Conservation (phyloP, 352 stramenopile genomes). For the Phytophthora sojae region DNA sequence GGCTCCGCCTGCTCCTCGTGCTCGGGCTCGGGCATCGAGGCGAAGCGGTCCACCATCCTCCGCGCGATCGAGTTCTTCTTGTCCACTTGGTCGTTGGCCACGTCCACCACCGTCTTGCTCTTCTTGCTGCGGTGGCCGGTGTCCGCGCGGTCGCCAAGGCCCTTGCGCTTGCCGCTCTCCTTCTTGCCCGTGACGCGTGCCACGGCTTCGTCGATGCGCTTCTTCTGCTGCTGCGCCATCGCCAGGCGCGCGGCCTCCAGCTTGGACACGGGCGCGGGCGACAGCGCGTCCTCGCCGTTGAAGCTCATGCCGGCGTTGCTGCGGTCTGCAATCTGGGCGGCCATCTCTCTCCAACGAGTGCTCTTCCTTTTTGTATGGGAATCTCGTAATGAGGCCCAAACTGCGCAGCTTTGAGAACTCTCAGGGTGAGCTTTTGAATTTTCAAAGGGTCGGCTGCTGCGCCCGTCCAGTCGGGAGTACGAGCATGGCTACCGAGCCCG, state of each 20-base stretch:
- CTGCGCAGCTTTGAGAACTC: conserved; percentile 16
- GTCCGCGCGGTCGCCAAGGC: conserved; percentile 50
- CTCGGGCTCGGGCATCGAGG: conserved; percentile 46
- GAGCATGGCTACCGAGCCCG: neutral
- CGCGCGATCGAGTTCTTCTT: conserved; percentile 53
- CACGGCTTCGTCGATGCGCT: conserved; percentile 68
- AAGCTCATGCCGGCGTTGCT: conserved; percentile 42
- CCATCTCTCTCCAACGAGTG: conserved; percentile 42
- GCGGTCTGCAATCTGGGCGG: conserved; percentile 64
- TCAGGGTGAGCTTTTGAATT: conserved; percentile 37
- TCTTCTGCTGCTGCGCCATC: conserved; percentile 70
- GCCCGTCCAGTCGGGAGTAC: conserved; percentile 2
- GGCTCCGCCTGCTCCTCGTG: conserved; percentile 32
- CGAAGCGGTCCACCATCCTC: conserved; percentile 52
- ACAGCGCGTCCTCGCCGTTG: conserved; percentile 55
- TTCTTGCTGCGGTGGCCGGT: conserved; percentile 49
- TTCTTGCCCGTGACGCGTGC: conserved; percentile 69
- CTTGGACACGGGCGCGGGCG: conserved; percentile 68
- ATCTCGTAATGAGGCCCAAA: conserved; percentile 21
- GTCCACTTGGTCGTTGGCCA: conserved; percentile 32
- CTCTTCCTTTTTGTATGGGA: conserved; percentile 29
- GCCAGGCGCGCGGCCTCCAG: conserved; percentile 70
- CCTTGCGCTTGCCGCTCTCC: conserved; percentile 68
- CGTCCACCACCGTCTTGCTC: conserved; percentile 55
- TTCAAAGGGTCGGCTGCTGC: conserved; percentile 27